phyloP scores from a whole-genome alignment of 2,329 filamentous ascomycete species.

The Colletotrichum lini region DNA sequence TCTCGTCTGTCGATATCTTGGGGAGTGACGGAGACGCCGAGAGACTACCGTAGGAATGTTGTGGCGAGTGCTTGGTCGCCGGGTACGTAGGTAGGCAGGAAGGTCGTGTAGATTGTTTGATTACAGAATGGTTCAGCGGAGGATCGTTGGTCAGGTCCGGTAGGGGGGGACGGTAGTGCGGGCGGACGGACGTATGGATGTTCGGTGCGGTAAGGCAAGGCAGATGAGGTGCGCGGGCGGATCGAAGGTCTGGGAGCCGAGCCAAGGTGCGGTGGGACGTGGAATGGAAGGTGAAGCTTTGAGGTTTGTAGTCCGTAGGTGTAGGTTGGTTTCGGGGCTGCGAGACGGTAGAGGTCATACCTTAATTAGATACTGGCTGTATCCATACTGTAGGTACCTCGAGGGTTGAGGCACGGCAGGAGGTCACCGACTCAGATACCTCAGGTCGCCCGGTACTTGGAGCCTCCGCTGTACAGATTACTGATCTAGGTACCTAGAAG shows the following conservation, averaged over 20 bases:
- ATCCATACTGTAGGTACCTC: no score
- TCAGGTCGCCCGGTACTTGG: conserved; percentile 3
- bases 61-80: conserved; percentile 38
- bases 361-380: background rate
- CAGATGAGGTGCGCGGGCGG: conserved; percentile 22
- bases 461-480: background rate
- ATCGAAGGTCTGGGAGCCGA: conserved; percentile 35
- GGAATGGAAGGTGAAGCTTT: conserved; percentile 39
- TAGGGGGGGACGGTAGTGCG: conserved; percentile 17
- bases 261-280: conserved; percentile 16
- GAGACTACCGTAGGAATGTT: conserved; percentile 28
- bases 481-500: no score
- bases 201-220: conserved; percentile 14
- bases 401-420: background rate
- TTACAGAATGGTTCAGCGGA: conserved; percentile 25
- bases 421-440: background rate
- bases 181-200: conserved; percentile 13
- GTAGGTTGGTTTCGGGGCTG: conserved; percentile 38
- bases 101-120: conserved; percentile 25
- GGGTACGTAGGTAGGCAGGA: no score
- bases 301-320: conserved; percentile 31
- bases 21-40: conserved; percentile 20
- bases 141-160: conserved; percentile 12
- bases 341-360: conserved; percentile 24
- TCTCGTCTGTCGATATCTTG: conserved; percentile 38